Evolutionary conservation across 1,284 basidiomycete species (phyloP), one percentile per base, ranked within the genome.

Genomic region (Mycena sp.): DNA sequence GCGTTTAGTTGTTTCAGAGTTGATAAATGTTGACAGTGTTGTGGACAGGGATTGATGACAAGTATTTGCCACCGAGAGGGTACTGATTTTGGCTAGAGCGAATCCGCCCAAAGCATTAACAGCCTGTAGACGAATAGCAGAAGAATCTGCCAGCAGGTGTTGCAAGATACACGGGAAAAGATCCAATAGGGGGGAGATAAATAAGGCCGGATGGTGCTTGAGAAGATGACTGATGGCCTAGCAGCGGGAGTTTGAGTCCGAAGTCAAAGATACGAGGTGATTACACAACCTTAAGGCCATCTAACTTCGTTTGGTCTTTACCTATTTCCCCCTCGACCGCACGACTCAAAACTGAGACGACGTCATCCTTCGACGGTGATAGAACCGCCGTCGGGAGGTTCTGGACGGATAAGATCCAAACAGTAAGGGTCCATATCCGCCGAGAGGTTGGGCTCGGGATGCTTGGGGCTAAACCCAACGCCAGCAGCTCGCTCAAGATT

Each of bases 331-430:
- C 82, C 10, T 72, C 70, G n/a, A 85, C 64, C 35, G 76, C 73
- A 4, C 72, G 74, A 37, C 68, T 71, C 21, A 87, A 62, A 21
- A 74, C 77, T 0, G 63, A 67, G 23, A 73, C 59, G 11, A 85
- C 67, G 4, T 73, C 67, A 9, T 62, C 40, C 37, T 67, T 72
- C 16, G 69, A 72, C 49, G 76, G 70, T 14, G 60, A 58, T 28
- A 88, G 63, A 16, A 82, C 67, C 4, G 71, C 55, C 6, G 64
- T 21, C 1, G 86, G 82, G 4, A 90, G 74, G 53, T 76, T 77
- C 60, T 87, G 83, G 19, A 73, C 76, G 62, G 79, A 77, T 32
- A 90, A 72, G 28, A 80, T 78, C 80, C 81, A 87, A 17, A 84
- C 64, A 21, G 83, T 79, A 29, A 87, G 72, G 1, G 79, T 77